These are phyloP conservation scores for Rhododendron molle DNA, from an alignment of 148 eudicot species.

Conservation along the genomic window DNA sequence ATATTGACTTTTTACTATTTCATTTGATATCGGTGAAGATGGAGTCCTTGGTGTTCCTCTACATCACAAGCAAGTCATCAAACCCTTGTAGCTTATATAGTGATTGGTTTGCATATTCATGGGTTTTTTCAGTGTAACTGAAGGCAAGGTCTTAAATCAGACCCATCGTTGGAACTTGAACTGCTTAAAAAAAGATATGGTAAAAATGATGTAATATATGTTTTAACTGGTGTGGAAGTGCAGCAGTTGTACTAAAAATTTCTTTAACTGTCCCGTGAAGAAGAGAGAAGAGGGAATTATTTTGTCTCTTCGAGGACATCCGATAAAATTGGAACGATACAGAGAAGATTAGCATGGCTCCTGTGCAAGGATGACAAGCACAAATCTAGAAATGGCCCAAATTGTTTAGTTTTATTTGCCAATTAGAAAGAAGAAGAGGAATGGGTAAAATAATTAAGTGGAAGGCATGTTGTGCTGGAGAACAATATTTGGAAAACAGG, in stretches of 20 bases:
- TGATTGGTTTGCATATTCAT: slow-evolving; percentile 30
- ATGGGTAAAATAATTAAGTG: neutral
- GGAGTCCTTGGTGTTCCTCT: slow-evolving; percentile 95
- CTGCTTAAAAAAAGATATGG: neutral
- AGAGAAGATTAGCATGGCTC: too few species aligned
- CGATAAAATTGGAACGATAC: too few species aligned
- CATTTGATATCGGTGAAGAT: slow-evolving; percentile 65
- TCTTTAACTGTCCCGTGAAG: neutral
- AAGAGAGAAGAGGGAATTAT: neutral
- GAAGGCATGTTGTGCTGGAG: neutral
- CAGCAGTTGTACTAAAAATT: neutral
- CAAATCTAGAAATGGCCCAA: too few species aligned
- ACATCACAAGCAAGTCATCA: slow-evolving; percentile 90
- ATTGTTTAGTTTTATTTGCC: too few species aligned
- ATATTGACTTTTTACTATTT: slow-evolving; percentile 8
- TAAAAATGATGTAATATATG: neutral
- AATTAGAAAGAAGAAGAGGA: neutral
- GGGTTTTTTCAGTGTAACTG: too few species aligned
- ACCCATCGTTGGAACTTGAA: neutral
- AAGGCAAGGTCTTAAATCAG: neutral
- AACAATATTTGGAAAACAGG: neutral
- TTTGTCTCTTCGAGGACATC: too few species aligned
- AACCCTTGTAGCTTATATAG: slow-evolving; percentile 32
- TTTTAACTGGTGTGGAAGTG: neutral
- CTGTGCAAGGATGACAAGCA: too few species aligned